These are phyloP conservation scores for Aspergillus campestris DNA, from an alignment of 495 filamentous ascomycete species.

Conservation along the genomic window DNA sequence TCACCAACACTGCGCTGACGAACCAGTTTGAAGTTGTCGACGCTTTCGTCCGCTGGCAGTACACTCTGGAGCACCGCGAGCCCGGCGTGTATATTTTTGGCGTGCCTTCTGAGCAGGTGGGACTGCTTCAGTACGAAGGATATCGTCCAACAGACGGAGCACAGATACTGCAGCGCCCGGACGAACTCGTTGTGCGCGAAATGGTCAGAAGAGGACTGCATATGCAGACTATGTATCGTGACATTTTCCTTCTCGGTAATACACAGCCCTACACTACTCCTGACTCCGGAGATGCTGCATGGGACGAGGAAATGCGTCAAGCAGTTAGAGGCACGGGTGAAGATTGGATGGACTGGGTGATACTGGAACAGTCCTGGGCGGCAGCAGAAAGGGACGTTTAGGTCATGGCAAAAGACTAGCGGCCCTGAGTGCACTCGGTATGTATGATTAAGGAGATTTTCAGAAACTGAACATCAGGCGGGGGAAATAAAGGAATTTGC, in stretches of 20 bases:
- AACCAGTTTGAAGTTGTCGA: slow-evolving; percentile 31
- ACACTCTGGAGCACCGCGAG: slow-evolving; percentile 8
- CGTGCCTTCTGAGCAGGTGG: slow-evolving; percentile 40
- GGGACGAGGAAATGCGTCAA: slow-evolving; percentile 1
- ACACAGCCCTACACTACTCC: neutral
- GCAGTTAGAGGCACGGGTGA: too few species aligned
- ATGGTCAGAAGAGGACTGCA: slow-evolving; percentile 34
- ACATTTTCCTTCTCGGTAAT: slow-evolving; percentile 30
- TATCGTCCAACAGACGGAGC: slow-evolving; percentile 30
- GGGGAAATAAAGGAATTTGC: too few species aligned
- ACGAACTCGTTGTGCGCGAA: slow-evolving; percentile 49
- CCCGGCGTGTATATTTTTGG: slow-evolving; percentile 26
- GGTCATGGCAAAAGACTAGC: too few species aligned
- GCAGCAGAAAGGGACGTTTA: too few species aligned
- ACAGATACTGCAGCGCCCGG: slow-evolving; percentile 39
- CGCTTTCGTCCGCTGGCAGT: slow-evolving; percentile 34
- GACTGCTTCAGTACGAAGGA: slow-evolving; percentile 40
- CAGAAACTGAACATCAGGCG: too few species aligned
- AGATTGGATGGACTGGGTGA: neutral
- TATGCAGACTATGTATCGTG: slow-evolving; percentile 30
- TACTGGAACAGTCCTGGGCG: too few species aligned
- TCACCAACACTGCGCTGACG: slow-evolving; percentile 34
- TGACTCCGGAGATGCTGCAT: neutral
- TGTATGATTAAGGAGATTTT: too few species aligned
- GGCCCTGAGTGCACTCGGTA: too few species aligned